Evolutionary conservation across 1,284 basidiomycete species (phyloP).

Genomic region (Flammula alnicola): DNA sequence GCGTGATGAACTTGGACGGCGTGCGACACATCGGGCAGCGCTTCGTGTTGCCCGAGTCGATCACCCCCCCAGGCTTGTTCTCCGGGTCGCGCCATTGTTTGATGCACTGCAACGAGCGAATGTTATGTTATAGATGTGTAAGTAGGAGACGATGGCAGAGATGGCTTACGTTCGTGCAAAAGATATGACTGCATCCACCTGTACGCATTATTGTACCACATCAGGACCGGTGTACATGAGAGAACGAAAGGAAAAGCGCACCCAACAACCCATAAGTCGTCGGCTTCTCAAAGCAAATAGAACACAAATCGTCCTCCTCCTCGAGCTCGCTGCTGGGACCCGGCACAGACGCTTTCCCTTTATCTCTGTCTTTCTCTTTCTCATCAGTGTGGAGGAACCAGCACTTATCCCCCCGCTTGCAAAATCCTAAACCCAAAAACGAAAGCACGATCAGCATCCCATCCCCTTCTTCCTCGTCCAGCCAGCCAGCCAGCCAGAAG

Average conservation of each 20-base stretch:
- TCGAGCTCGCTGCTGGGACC: too few species aligned
- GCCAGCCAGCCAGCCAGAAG: too few species aligned
- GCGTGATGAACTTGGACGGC: constrained; percentile 66
- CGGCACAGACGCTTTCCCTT: neutral
- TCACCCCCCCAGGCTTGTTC: constrained; percentile 54
- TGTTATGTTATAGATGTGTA: constrained; percentile 5
- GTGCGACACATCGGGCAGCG: constrained; percentile 76
- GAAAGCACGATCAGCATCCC: neutral
- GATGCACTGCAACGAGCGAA: constrained; percentile 56
- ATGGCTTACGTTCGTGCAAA: constrained; percentile 62
- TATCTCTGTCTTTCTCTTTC: constrained; percentile 10
- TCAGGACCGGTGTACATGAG: constrained; percentile 13
- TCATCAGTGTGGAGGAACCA: constrained; percentile 67
- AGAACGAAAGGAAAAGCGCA: constrained; percentile 33
- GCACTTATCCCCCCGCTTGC: constrained; percentile 65
- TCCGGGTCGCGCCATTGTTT: constrained; percentile 70
- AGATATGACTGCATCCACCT: constrained; percentile 76
- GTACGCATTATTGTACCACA: too few species aligned
- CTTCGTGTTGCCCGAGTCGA: constrained; percentile 64
- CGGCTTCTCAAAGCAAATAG: constrained; percentile 76
- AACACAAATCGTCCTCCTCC: constrained; percentile 55
- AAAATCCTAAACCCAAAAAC: constrained; percentile 53
- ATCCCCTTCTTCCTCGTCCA: too few species aligned
- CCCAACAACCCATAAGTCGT: constrained; percentile 69
- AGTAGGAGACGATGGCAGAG: neutral